phyloP scores from a whole-genome alignment of 1,284 basidiomycete genomes.

The Leccinum pseudoinsigne region DNA sequence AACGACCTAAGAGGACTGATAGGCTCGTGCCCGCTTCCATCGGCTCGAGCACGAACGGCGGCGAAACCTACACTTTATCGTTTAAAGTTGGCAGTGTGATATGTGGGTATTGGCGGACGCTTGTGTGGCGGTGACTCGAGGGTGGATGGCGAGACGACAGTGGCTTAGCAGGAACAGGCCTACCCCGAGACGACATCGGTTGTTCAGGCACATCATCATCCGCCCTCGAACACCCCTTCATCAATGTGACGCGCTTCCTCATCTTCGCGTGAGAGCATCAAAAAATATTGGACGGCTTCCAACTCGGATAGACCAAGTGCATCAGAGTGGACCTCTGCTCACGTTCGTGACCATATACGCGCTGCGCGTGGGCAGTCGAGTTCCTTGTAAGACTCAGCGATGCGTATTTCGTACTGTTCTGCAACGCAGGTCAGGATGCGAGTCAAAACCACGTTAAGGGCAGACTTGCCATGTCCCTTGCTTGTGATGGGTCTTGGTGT shows the following conservation, averaged over 20 bases:
- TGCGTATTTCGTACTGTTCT: constrained; percentile 68
- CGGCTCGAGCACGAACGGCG: constrained; percentile 38
- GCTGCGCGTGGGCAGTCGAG: constrained; percentile 42
- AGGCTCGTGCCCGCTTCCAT: constrained; percentile 40
- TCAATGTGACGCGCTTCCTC: constrained; percentile 43
- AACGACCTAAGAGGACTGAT: constrained; percentile 26
- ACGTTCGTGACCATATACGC: constrained; percentile 47
- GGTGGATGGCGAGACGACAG: constrained; percentile 11
- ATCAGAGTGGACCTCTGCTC: constrained; percentile 59
- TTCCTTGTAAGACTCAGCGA: constrained; percentile 57
- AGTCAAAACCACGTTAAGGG: constrained; percentile 1
- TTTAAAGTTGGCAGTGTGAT: constrained; percentile 36
- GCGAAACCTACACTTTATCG: constrained; percentile 42
- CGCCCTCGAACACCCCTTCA: constrained; percentile 57
- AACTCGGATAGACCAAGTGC: constrained; percentile 71
- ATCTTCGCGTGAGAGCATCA: constrained; percentile 88
- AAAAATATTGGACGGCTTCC: constrained; percentile 78
- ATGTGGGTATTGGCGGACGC: constrained; percentile 23
- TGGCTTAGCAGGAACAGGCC: constrained; percentile 9
- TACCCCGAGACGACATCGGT: constrained; percentile 1
- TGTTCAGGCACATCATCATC: constrained; percentile 44
- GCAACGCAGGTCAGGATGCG: constrained; percentile 1
- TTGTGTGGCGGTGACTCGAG: not conserved
- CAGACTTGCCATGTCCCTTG: constrained; percentile 29
- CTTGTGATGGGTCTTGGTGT: constrained; percentile 23